Conservation (phyloP, 768 basidiomycete species). For the Xanthoconium stramineum region DNA sequence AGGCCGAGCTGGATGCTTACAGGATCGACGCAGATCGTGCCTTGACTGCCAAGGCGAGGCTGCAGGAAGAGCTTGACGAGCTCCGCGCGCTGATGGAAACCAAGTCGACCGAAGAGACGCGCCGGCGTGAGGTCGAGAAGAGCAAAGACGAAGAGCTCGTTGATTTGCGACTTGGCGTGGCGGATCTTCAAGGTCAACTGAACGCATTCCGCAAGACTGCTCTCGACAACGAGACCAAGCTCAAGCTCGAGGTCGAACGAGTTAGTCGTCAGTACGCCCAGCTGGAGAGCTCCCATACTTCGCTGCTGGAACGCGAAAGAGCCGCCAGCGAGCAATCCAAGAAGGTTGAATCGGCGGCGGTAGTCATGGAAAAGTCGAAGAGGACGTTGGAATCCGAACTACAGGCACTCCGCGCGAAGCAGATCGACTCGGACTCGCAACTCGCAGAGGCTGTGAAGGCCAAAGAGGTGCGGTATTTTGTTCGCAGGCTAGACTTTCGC, state of each 20-base stretch:
- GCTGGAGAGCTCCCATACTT: constrained; percentile 57
- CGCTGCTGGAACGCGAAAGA: constrained; percentile 62
- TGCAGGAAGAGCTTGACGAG: constrained; percentile 84
- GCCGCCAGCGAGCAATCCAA: constrained; percentile 47
- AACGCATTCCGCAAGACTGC: constrained; percentile 58
- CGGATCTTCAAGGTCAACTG: constrained; percentile 63
- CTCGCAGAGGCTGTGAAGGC: constrained; percentile 56
- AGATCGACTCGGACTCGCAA: constrained; percentile 63
- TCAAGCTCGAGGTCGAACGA: constrained; percentile 73
- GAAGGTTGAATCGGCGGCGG: constrained; percentile 45
- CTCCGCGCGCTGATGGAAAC: constrained; percentile 80
- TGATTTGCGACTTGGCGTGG: constrained; percentile 62
- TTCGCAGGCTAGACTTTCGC: background rate
- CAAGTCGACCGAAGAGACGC: constrained; percentile 83
- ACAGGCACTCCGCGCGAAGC: constrained; percentile 61
- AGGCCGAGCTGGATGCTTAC: constrained; percentile 58
- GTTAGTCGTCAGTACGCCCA: constrained; percentile 56
- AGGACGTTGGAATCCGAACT: constrained; percentile 70
- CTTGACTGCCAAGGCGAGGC: constrained; percentile 47
- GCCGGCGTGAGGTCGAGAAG: constrained; percentile 78
- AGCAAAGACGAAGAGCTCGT: constrained; percentile 83
- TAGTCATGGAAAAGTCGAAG: constrained; percentile 67
- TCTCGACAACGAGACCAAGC: constrained; percentile 65
- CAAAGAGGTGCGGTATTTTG: constrained; percentile 64
- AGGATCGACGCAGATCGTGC: constrained; percentile 51